Evolutionary conservation across 768 basidiomycete species (phyloP), one percentile per base, ranked within the genome.

Genomic region (Mycena latifolia): DNA sequence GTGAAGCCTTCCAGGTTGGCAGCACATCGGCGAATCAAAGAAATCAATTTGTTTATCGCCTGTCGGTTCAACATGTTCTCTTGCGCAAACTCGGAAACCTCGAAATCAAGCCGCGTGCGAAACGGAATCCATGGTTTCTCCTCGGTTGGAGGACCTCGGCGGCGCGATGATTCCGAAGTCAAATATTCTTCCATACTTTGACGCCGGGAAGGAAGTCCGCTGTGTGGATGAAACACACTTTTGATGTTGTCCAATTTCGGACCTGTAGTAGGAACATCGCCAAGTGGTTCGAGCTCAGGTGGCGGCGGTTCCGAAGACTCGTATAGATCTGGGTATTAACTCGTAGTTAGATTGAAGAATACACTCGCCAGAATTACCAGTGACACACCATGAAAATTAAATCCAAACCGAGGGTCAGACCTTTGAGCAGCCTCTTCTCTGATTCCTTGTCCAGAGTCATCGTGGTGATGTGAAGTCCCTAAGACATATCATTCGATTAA

Each of bases 81-180:
- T 14, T 41, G 37, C n/a, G 39, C 54, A 29, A 55, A 55, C 14
- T 55, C 54, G 2, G 54, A 39, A 10, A 55, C 54, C 25, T 55
- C 54, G 14, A 55, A 55, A 28, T 55, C 54, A 18, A 55, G 39
- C 18, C 39, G 54, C 8, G 54, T 55, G 25, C 25, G 18, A 43
- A 55, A 55, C 15, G 54, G 54, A 18, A 18, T 12, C 54, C 54
- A 55, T 2, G 54, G 54, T 28, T 55, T 6, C 22, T 27, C 37
- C 10, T 43, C 39, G 17, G 5, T 28, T 9, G 54, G 54, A 29
- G 28, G 27, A 11, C 46, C 46, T 50, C 28, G 48, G 18, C 48
- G 5, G 28, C 48, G 27, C 5, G 54, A n/a, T 14, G 18, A 27
- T 39, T 55, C 37, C 22, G 17, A 20, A 1, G 4, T 3, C 25